Percentiles rank a stretch among this genome's conserved stretches.
Conservation (phyloP, 306 rosid species). For the Cucumis cinereus region DNA sequence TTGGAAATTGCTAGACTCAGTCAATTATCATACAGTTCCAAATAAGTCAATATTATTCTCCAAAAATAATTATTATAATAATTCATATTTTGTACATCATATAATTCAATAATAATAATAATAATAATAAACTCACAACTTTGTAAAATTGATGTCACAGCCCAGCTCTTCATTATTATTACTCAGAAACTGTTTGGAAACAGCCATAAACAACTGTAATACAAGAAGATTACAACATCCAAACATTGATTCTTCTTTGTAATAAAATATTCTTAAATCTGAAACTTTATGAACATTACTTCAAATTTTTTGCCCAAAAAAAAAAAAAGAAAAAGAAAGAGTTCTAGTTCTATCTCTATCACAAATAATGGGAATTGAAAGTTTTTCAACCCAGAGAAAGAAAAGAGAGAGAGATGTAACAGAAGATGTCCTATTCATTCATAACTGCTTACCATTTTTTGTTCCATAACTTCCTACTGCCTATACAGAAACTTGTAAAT, state of each 20-base stretch:
- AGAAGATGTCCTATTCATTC: conserved; percentile 5
- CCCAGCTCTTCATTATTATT: not conserved
- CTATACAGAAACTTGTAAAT: conserved; percentile 5
- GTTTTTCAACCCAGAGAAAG: not conserved
- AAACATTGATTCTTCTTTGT: not conserved
- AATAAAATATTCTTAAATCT: not conserved
- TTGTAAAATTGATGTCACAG: not conserved
- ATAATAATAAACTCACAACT: not conserved
- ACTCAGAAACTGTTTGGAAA: not conserved
- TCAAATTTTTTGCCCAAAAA: not conserved
- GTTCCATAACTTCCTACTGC: conserved; percentile 5
- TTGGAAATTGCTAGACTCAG: too few species aligned
- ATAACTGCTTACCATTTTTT: not conserved
- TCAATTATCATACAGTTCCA: too few species aligned
- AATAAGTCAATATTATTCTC: too few species aligned
- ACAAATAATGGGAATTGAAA: not conserved
- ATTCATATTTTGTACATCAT: not conserved
- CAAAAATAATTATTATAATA: too few species aligned
- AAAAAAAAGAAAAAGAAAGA: too few species aligned
- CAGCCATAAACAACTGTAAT: not conserved
- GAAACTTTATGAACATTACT: conserved; percentile 1
- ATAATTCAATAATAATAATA: too few species aligned
- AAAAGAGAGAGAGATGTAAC: not conserved
- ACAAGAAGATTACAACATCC: not conserved
- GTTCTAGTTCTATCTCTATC: not conserved